Evolutionary conservation across 2,329 filamentous ascomycete genomes (phyloP), one percentile per base, ranked within the genome.

Genomic region (Fusarium palustre): DNA sequence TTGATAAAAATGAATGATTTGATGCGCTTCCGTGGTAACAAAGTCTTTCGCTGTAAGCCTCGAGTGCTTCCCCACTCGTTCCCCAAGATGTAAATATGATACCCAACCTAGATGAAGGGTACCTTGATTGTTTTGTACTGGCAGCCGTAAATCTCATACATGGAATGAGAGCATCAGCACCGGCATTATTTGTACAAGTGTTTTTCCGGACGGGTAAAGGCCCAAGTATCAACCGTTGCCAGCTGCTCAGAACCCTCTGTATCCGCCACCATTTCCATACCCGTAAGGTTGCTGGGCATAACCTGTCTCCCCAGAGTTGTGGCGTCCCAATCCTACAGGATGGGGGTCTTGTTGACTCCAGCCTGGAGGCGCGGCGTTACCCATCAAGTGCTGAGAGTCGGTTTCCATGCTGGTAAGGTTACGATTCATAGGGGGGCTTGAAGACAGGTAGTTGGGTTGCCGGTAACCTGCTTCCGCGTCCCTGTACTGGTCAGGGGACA

Each of bases 321-420:
- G 70, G 9, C 63, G 65, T 25, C 64, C 69, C 38, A 62, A 30
- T 8, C 66, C 67, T 16, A 61, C 58, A 46, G 70, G 50, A 41
- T 58, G 59, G 54, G 69, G 54, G 41, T 68, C 41, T 58, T 64
- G 48, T 69, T 42, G 79, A 77, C 76, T 64, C 59, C 72, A 73
- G n/a, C 77, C 76, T 18, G 81, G 75, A 4, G 83, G 81, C 31
- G 82, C 82, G 2, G 82, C 81, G 43, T 77, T 74, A 15, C 72
- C 62, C 16, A 84, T 71, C 18, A 86, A 78, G 52, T 75, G 77
- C 33, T 82, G 79, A 9, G 77, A 76, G 54, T 78, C 79, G 33
- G 75, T 72, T 7, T 71, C 72, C 60, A 69, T 74, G 12, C 78
- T 79, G 25, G 82, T 83, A 24, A 84, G 67, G 6, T 81, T 75